These are phyloP conservation scores for Rhynchospora pubera DNA, from an alignment of 176 grass and related monocot species.

Conservation along the genomic window DNA sequence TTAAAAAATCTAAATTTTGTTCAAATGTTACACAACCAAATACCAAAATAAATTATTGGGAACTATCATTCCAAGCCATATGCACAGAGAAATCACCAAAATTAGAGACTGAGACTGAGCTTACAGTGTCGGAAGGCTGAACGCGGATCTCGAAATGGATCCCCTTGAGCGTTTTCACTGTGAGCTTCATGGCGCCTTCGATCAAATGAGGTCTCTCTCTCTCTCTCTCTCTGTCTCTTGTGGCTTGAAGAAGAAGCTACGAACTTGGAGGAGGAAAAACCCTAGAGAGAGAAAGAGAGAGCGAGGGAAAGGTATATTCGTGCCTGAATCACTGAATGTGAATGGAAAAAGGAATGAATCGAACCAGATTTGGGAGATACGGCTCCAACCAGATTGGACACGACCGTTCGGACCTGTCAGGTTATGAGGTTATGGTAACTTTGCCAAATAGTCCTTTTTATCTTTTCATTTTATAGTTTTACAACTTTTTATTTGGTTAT, in stretches of 20 bases:
- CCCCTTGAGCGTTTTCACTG: conserved; percentile 91
- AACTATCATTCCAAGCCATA: neutral
- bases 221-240: neutral
- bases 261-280: neutral
- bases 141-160: conserved; percentile 79
- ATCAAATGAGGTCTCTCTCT: neutral
- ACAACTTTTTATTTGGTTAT: too few species aligned
- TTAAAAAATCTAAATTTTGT: too few species aligned
- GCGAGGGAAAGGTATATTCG: conserved; percentile 14
- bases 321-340: too few species aligned
- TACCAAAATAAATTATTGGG: neutral
- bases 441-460: neutral
- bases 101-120: neutral
- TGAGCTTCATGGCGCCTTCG: conserved; percentile 60
- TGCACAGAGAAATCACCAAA: neutral
- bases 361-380: neutral
- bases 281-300: neutral
- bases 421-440: neutral
- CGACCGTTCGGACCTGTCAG: neutral
- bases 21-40: too few species aligned
- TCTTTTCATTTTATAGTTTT: neutral
- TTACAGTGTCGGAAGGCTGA: conserved; percentile 70
- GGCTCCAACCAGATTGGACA: neutral
- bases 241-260: neutral
- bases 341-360: neutral